A percentile compares a stretch with the other conserved stretches of the same genome.
phyloP scores from a whole-genome alignment of 306 rosid species.

The Rosa lucieae region DNA sequence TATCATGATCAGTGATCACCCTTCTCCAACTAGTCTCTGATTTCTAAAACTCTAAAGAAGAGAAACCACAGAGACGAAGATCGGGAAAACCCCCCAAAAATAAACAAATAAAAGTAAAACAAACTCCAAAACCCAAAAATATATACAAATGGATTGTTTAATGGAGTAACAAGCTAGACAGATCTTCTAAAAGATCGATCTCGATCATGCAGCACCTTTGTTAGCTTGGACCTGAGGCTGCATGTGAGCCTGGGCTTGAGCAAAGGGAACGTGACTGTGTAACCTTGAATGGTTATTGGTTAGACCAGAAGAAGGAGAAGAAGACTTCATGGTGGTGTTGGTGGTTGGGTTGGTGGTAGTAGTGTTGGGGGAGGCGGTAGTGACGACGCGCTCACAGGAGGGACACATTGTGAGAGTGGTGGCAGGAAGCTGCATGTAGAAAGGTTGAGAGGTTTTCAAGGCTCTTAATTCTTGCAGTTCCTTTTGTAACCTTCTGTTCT shows the following conservation, averaged over 20 bases:
- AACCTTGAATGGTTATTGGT: constrained; percentile 20
- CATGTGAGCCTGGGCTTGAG: constrained; percentile 36
- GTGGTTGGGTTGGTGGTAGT: background rate
- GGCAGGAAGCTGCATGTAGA: constrained; percentile 91
- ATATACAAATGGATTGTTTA: constrained; percentile 21
- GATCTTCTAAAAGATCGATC: background rate
- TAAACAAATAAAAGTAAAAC: background rate
- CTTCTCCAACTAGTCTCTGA: background rate
- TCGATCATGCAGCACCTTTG: constrained; percentile 34
- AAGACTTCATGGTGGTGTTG: background rate
- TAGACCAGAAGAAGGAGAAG: constrained; percentile 21
- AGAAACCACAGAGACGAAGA: constrained; percentile 5
- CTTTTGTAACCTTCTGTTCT: constrained; percentile 88
- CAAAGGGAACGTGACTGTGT: constrained; percentile 18
- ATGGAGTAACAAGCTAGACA: constrained; percentile 10
- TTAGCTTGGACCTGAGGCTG: constrained; percentile 22
- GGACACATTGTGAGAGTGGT: constrained; percentile 99
- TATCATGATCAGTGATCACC: constrained; percentile 7
- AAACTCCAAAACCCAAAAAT: constrained; percentile 26
- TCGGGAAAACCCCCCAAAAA: constrained; percentile 1
- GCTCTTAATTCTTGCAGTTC: constrained; percentile 93
- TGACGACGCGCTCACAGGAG: constrained; percentile 78
- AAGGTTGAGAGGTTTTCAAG: constrained; percentile 75
- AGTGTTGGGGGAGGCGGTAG: constrained; percentile 35
- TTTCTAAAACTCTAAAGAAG: background rate